Percentiles rank a stretch among this genome's conserved stretches.
These are phyloP conservation scores for Hapsidospora chrysogenum DNA, from an alignment of 495 filamentous ascomycete genomes.

Conservation along the genomic window DNA sequence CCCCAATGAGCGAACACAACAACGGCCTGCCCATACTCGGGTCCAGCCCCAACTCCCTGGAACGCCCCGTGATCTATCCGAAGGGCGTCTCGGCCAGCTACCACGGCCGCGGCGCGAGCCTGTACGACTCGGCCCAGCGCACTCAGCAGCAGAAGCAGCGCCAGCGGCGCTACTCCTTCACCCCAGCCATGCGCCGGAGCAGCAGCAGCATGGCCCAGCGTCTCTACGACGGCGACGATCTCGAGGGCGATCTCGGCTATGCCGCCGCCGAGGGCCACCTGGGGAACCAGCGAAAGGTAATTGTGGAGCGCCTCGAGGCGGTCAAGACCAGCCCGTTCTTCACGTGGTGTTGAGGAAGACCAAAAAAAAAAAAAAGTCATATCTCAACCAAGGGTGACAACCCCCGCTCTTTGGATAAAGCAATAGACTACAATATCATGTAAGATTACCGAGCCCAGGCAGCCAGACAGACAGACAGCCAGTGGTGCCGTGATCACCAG, in stretches of 20 bases:
- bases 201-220: constrained; percentile 26
- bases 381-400: no score
- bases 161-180: constrained; percentile 24
- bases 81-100: constrained; percentile 7
- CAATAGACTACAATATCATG: no score
- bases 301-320: constrained; percentile 87
- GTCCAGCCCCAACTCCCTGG: neutral
- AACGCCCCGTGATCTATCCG: neutral
- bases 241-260: constrained; percentile 86
- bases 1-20: neutral
- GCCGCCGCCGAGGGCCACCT: constrained; percentile 89
- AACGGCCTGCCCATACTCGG: neutral
- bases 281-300: constrained; percentile 75
- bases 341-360: constrained; percentile 86
- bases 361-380: no score
- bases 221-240: constrained; percentile 50
- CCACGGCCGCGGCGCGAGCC: constrained; percentile 21
- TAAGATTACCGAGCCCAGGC: no score
- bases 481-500: no score
- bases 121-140: constrained; percentile 22
- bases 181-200: constrained; percentile 15
- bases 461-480: no score
- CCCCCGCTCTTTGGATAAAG: no score
- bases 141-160: constrained; percentile 13
- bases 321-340: constrained; percentile 96